Conservation (phyloP, 139 green algal genomes). For the Chlamydomonas eustigma region DNA sequence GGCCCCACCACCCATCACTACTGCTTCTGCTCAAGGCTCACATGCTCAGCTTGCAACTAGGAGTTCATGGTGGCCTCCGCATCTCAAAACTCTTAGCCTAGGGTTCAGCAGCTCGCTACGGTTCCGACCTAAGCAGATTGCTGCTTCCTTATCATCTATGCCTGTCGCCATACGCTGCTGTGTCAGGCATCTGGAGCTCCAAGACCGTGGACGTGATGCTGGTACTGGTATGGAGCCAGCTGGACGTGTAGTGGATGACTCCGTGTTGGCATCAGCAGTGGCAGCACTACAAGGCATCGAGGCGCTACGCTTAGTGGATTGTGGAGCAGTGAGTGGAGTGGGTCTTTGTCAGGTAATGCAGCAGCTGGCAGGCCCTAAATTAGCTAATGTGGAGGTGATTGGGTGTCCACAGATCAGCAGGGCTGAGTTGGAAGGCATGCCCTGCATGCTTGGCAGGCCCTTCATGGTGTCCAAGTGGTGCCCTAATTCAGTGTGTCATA, state of each 20-base stretch:
- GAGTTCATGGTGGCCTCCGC: background rate
- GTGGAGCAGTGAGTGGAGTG: background rate
- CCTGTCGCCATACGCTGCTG: background rate
- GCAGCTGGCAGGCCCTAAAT: background rate
- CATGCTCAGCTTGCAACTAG: background rate
- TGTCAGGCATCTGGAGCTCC: background rate
- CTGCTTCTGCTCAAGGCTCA: background rate
- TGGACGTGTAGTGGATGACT: slow-evolving; percentile 7
- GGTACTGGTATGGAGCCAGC: background rate
- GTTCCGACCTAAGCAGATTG: slow-evolving; percentile 12
- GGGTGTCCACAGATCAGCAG: background rate
- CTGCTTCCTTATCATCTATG: background rate
- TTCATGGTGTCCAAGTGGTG: background rate
- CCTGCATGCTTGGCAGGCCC: background rate
- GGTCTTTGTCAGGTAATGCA: background rate
- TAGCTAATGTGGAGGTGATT: background rate
- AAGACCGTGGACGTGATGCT: background rate
- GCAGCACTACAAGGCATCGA: background rate
- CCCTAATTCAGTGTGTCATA: no score
- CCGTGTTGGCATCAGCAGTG: background rate
- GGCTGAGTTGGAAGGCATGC: background rate
- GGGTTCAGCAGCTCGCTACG: slow-evolving; percentile 1
- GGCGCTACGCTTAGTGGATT: background rate
- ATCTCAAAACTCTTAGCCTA: background rate
- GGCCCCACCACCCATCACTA: background rate